These are phyloP conservation scores for Gossypium bickii DNA, from an alignment of 345 rosid species.

Conservation along the genomic window DNA sequence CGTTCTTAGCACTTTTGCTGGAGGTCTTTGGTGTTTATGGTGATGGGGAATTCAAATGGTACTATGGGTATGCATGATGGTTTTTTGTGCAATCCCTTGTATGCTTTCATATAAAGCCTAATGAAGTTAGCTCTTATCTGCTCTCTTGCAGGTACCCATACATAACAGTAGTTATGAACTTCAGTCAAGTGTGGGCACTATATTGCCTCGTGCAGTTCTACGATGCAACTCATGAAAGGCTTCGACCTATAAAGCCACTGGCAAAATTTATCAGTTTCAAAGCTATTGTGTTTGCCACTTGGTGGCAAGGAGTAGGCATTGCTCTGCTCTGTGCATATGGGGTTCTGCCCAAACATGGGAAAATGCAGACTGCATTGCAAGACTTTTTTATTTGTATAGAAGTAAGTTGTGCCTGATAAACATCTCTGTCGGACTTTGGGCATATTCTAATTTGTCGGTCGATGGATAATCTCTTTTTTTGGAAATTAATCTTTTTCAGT, in stretches of 20 bases:
- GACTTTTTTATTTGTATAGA: constrained; percentile 82
- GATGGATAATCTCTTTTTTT: neutral
- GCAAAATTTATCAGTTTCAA: constrained; percentile 93
- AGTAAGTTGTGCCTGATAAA: constrained; percentile 35
- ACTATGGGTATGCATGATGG: constrained; percentile 56
- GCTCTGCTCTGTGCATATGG: constrained; percentile 52
- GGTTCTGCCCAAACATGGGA: constrained; percentile 60
- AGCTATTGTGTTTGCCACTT: constrained; percentile 86
- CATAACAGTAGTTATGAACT: constrained; percentile 66
- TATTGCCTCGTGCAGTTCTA: constrained; percentile 92
- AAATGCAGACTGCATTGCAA: constrained; percentile 53
- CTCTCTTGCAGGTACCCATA: constrained; percentile 64
- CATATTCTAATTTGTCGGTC: neutral
- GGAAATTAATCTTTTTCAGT: neutral
- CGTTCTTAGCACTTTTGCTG: constrained; percentile 64
- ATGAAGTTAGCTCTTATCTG: neutral
- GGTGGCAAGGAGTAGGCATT: constrained; percentile 96
- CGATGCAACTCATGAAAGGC: constrained; percentile 69
- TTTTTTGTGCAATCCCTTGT: neutral
- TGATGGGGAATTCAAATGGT: constrained; percentile 82
- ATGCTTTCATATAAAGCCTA: neutral
- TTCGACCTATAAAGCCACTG: constrained; percentile 64
- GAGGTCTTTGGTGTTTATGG: constrained; percentile 72
- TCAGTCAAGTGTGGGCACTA: constrained; percentile 95
- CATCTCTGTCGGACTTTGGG: neutral